Evolutionary conservation across 202 grass and related monocot genomes (phyloP).

Genomic region (Bolboschoenoplectus hybrid): DNA sequence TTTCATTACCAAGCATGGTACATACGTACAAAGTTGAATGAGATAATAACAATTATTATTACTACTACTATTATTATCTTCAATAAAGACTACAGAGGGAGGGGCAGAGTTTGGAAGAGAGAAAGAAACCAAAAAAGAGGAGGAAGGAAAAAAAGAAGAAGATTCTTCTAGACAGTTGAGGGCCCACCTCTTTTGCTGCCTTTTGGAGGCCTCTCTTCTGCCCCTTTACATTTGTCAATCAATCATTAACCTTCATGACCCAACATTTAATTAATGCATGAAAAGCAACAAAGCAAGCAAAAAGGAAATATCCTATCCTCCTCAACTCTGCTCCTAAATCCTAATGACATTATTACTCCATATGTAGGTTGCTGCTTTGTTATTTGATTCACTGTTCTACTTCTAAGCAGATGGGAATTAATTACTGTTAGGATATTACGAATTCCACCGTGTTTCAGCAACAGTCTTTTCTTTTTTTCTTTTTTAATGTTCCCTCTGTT

Average conservation of each 20-base stretch:
- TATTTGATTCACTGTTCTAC: neutral
- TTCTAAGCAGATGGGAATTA: too few species aligned
- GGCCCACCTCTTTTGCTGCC: neutral
- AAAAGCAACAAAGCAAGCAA: slow-evolving; percentile 8
- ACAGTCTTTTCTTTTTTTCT: neutral
- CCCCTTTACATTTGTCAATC: slow-evolving; percentile 27
- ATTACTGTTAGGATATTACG: neutral
- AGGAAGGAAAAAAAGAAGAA: slow-evolving; percentile 15
- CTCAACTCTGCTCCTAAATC: neutral
- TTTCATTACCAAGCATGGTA: slow-evolving; percentile 4
- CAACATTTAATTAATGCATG: slow-evolving; percentile 10
- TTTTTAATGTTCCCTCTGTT: too few species aligned
- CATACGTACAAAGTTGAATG: neutral
- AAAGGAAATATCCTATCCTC: neutral
- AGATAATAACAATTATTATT: neutral
- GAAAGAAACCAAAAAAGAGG: neutral
- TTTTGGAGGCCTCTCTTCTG: slow-evolving; percentile 18
- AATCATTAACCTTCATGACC: slow-evolving; percentile 27
- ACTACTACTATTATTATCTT: too few species aligned
- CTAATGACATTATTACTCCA: neutral
- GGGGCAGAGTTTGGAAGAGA: neutral
- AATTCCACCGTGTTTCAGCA: neutral
- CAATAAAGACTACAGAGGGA: neutral
- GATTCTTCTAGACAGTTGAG: slow-evolving; percentile 34
- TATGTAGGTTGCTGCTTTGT: too few species aligned